phyloP scores from a whole-genome alignment of 805 yeast species.

The Sugiyamaella smithiae region DNA sequence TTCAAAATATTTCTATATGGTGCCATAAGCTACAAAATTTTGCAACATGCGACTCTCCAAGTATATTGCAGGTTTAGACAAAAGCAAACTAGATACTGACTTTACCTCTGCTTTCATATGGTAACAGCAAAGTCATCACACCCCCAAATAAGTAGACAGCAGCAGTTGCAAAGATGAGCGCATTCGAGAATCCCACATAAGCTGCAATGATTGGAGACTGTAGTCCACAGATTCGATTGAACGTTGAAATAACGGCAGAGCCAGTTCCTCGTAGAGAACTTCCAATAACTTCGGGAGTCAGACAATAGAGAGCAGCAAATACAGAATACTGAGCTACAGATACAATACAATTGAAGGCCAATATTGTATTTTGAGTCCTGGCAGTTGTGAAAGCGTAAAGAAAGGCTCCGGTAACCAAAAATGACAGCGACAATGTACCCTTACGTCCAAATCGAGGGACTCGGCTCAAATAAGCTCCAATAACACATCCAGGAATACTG shows the following conservation, averaged over 20 bases:
- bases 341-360: slow-evolving; percentile 12
- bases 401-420: slow-evolving; percentile 10
- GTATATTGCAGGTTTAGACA: too few species aligned
- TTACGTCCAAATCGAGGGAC: slow-evolving; percentile 5
- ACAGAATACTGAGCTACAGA: slow-evolving; percentile 4
- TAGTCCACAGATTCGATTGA: slow-evolving; percentile 41
- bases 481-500: slow-evolving; percentile 12
- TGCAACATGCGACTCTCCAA: too few species aligned
- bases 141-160: slow-evolving; percentile 41
- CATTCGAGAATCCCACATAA: slow-evolving; percentile 40
- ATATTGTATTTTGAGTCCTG: slow-evolving; percentile 4
- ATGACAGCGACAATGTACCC: slow-evolving; percentile 4
- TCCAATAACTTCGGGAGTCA: slow-evolving; percentile 44
- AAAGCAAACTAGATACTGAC: not conserved
- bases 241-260: slow-evolving; percentile 39
- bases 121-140: slow-evolving; percentile 42
- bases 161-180: slow-evolving; percentile 44
- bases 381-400: slow-evolving; percentile 12
- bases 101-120: slow-evolving; percentile 42
- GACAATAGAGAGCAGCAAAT: slow-evolving; percentile 43
- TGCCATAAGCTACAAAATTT: too few species aligned
- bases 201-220: slow-evolving; percentile 45
- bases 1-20: too few species aligned
- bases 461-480: not conserved
- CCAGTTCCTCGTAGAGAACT: slow-evolving; percentile 36